These are phyloP conservation scores for Boletus fagicola DNA, from an alignment of 768 basidiomycete genomes.

Conservation along the genomic window DNA sequence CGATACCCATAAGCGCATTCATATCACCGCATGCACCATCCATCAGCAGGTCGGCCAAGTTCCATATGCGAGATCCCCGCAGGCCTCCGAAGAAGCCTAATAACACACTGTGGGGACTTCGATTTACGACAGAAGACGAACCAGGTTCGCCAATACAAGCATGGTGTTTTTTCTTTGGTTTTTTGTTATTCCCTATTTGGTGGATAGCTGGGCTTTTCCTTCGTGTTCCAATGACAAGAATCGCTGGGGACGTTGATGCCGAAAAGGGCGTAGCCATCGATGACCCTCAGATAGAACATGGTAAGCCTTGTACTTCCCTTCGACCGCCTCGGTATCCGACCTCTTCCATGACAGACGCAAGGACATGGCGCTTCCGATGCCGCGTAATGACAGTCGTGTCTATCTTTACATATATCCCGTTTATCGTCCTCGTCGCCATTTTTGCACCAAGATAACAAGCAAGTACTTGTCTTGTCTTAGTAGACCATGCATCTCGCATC, in stretches of 20 bases:
- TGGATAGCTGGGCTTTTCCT: conserved; percentile 59
- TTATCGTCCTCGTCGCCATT: conserved; percentile 70
- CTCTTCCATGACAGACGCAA: conserved; percentile 51
- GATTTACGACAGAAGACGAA: conserved; percentile 53
- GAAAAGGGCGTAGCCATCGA: conserved; percentile 75
- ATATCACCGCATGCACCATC: conserved; percentile 80
- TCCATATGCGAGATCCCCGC: conserved; percentile 80
- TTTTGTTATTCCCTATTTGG: conserved; percentile 57
- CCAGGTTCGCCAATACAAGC: conserved; percentile 57
- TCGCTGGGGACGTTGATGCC: conserved; percentile 49
- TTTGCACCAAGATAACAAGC: conserved; percentile 44
- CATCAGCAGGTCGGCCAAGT: conserved; percentile 53
- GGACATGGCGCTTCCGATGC: conserved; percentile 72
- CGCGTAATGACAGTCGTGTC: conserved; percentile 69
- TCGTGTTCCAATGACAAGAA: conserved; percentile 60
- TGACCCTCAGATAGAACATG: conserved; percentile 76
- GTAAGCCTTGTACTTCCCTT: conserved; percentile 40
- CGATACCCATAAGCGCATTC: conserved; percentile 78
- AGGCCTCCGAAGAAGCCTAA: conserved; percentile 55
- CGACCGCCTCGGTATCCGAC: conserved; percentile 3
- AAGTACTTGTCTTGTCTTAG: conserved; percentile 11
- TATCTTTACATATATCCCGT: conserved; percentile 73
- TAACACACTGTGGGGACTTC: conserved; percentile 62
- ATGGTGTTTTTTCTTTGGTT: conserved; percentile 78
- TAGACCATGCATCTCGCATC: conserved; percentile 9